phyloP scores from a whole-genome alignment of 1,139 yeast species.

The Blastobotrys illinoisensis region DNA sequence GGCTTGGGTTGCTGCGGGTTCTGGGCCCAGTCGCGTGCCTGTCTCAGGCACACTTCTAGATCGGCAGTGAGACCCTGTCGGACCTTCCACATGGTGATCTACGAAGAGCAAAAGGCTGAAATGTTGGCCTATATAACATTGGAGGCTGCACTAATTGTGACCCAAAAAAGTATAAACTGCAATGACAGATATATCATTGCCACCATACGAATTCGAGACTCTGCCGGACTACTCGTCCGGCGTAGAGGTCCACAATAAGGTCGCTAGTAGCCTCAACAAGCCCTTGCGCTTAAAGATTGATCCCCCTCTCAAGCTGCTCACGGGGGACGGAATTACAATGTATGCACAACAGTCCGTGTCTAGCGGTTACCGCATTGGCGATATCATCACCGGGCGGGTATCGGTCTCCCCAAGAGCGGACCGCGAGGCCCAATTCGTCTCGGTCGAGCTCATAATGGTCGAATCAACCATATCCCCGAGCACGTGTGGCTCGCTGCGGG shows the following conservation, averaged over 20 bases:
- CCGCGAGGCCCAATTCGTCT: neutral
- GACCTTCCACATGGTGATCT: neutral
- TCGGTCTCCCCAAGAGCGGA: neutral
- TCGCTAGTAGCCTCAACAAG: neutral
- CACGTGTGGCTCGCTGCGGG: neutral
- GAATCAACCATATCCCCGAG: neutral
- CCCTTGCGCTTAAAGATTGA: neutral
- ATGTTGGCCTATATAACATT: neutral
- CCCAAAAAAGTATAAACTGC: neutral
- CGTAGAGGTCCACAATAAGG: neutral
- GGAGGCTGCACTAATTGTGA: no score
- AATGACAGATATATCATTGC: neutral
- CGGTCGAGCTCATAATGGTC: neutral
- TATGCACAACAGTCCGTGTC: neutral
- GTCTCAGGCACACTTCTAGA: neutral
- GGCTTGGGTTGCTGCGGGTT: neutral
- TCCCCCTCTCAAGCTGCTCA: neutral
- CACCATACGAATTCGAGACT: neutral
- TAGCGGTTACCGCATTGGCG: neutral
- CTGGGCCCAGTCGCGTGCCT: neutral
- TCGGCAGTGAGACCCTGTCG: neutral
- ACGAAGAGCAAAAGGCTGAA: neutral
- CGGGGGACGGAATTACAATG: neutral
- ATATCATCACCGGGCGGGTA: neutral
- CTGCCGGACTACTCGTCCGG: neutral